phyloP scores from a whole-genome alignment of 257 asterid species.

The Solanum lycopersicoides region DNA sequence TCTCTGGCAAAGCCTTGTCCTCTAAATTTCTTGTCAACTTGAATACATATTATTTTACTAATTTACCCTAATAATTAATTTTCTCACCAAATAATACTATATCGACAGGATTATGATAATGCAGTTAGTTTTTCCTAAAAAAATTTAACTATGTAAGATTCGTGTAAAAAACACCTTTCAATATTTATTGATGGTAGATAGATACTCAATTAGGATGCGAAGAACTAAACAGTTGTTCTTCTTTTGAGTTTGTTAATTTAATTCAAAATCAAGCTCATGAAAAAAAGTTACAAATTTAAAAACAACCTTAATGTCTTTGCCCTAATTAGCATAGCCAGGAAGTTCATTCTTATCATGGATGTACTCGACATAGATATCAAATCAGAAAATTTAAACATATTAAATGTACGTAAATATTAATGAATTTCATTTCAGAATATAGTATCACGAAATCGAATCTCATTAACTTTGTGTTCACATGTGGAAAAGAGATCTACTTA shows the following conservation, averaged over 20 bases:
- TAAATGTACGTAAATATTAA: background rate
- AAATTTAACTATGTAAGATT: background rate
- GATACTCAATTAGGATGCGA: background rate
- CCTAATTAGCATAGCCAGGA: background rate
- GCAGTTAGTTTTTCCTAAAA: background rate
- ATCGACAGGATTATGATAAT: background rate
- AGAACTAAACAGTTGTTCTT: background rate
- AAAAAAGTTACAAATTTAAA: background rate
- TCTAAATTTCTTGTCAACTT: constrained; percentile 14
- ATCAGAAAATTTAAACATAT: too few species aligned
- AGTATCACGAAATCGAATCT: background rate
- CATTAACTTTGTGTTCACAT: background rate
- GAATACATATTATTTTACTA: background rate
- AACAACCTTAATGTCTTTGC: background rate
- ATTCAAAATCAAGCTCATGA: background rate
- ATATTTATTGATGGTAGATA: background rate
- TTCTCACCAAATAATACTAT: background rate
- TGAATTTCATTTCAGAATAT: background rate
- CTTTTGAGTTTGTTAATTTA: background rate
- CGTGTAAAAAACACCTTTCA: too few species aligned
- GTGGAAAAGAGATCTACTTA: background rate
- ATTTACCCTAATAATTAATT: background rate
- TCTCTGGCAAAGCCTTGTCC: constrained; percentile 15
- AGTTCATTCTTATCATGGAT: background rate
- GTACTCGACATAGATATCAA: background rate